These are phyloP conservation scores for Penicillium sp. DNA, from an alignment of 2,329 filamentous ascomycete genomes.

Conservation along the genomic window DNA sequence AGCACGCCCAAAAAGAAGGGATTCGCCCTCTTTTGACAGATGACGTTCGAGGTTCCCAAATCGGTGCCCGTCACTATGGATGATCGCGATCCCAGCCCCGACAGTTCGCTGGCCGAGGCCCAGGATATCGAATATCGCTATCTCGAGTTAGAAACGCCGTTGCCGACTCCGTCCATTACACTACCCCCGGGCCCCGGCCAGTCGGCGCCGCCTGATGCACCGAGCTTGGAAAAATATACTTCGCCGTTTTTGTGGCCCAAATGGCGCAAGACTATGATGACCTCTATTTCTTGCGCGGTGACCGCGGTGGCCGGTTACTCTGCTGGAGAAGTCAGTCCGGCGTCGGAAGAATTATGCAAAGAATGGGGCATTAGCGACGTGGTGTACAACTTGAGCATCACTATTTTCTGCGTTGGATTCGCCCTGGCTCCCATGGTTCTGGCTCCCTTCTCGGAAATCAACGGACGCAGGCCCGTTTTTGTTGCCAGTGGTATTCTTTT, in stretches of 20 bases:
- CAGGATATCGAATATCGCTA: conserved; percentile 56
- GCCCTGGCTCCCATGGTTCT: conserved; percentile 81
- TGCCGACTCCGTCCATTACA: conserved; percentile 48
- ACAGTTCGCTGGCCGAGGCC: conserved; percentile 11
- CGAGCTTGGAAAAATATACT: conserved; percentile 64
- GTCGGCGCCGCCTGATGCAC: conserved; percentile 54
- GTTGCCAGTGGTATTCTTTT: conserved; percentile 70
- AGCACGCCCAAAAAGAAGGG: neutral
- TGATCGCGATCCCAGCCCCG: conserved; percentile 10
- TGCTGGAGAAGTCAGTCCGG: conserved; percentile 75
- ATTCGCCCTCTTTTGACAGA: neutral
- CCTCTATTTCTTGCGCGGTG: conserved; percentile 71
- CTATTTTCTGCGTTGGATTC: conserved; percentile 78
- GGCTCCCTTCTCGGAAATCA: conserved; percentile 83
- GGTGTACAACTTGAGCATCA: conserved; percentile 73
- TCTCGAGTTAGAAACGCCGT: conserved; percentile 60
- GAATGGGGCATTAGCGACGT: conserved; percentile 65
- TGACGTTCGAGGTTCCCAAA: neutral
- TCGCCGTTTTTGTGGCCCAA: conserved; percentile 73
- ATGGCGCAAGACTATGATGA: conserved; percentile 66
- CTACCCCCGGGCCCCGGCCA: conserved; percentile 29
- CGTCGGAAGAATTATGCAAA: conserved; percentile 61
- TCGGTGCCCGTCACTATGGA: conserved; percentile 12
- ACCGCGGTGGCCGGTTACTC: conserved; percentile 77
- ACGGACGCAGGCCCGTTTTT: conserved; percentile 82